Base-by-base conservation (phyloP, 164 flowering plant species). In the Aristolochia fimbriata region DNA sequence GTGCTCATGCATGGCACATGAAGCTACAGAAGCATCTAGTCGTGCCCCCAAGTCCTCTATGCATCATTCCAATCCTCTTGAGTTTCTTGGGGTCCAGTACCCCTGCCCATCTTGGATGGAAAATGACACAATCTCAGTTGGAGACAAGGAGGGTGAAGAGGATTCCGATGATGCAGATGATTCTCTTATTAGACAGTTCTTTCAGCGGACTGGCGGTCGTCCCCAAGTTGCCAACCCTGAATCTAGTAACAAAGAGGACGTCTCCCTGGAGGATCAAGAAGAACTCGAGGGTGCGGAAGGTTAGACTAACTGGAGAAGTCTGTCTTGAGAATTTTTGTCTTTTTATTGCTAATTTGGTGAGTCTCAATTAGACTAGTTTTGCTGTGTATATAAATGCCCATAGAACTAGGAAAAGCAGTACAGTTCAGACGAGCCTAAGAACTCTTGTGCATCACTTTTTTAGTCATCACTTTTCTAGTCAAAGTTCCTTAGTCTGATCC, bases 211-310 rank as follows among this genome's bases (percentile, higher is more conserved):
- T 51, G 55, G 67, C 59, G 76, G 61, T 61, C 74, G 59, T 65
- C 67, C 62, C n/a, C 85, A 76, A 64, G 74, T 55, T 62, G 78
- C 76, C 3, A 75, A 68, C 37, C 81, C 73, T 30, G 86, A 81
- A 57, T 53, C 64, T 49, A 81, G 47, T 68, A 73, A 25, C 63
- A 84, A 83, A 70, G 97, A 89, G 52, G 96, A 86, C 55, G 58
- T 70, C n/a, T 93, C 63, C 43, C 61, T 85, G 61, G 96, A 89
- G 52, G 97, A 93, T 73, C 91, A 81, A 63, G 97, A 89, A 70
- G 96, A 92, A 46, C 82, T 83, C n/a, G 97, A 90, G 63, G 81
- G 79, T 58, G 87, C 78, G n/a, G 96, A 89, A 30, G 70, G 82
- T 77, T 78, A 62, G 43, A 37, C 43, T 37, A 27, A 5, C 30